Evolutionary conservation across 2,329 filamentous ascomycete species (phyloP), one percentile per base, ranked within the genome.

Genomic region (Talaromyces pinophilus): DNA sequence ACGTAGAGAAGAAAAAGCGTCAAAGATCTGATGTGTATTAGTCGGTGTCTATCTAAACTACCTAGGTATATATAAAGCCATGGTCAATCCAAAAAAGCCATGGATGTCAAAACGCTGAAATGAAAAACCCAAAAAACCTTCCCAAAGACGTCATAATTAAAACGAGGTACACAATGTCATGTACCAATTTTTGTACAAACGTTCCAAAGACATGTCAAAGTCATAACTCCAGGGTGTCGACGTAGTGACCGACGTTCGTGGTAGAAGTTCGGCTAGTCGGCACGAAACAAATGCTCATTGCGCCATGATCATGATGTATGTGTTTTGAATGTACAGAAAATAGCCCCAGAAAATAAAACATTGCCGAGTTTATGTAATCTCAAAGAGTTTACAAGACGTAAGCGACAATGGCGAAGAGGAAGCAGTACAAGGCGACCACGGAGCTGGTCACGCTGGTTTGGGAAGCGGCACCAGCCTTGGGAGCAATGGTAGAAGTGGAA

Each of bases 381-480:
- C 28, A 8, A 22, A 17, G 13, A 61, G 10, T 48, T 62, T 67
- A 67, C 60, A 67, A 22, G 11, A 59, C 65, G 40, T 67, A 67
- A 25, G 65, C 65, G n/a, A 67, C 65, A 6, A 67, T 50, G 65
- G 60, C 65, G 35, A 63, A 62, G 54, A 67, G 59, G 65, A 63
- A 63, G 54, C 65, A 57, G 60, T 67, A 67, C 28, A 67, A 46
- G 38, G 60, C 65, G 25, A 67, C 65, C 30, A 63, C 44, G 22
- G 65, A 67, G 44, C 65, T 50, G 28, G 65, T 46, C 30, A 63
- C 25, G 52, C 60, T 55, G 44, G 46, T 55, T 40, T 38, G 48
- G 8, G 63, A 52, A 22, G 55, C 44, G 35, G 28, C 54, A 17
- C 46, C 55, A 33, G 33, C 54, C 13, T 46, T 57, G 44, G 59